Percentiles rank a stretch among this genome's conserved stretches.
These are phyloP conservation scores for Geum urbanum DNA, from an alignment of 306 rosid species.

Conservation along the genomic window DNA sequence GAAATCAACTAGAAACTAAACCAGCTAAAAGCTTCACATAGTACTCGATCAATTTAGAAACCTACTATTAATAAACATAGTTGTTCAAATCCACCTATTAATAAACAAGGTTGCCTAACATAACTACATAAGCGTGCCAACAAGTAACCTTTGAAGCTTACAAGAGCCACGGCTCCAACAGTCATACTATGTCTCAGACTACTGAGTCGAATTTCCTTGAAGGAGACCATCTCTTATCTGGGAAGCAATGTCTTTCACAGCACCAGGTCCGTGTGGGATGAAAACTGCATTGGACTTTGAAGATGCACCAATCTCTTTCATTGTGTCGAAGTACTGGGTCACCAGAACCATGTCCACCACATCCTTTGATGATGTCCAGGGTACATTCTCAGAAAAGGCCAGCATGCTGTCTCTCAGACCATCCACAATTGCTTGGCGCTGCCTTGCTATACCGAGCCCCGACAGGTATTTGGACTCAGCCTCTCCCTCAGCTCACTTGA, in stretches of 20 bases:
- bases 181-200: background rate
- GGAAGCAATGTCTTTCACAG: conserved; percentile 43
- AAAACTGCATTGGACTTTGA: conserved; percentile 46
- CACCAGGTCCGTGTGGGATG: conserved; percentile 57
- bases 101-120: background rate
- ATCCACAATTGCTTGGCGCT: conserved; percentile 57
- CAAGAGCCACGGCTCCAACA: background rate
- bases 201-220: conserved; percentile 27
- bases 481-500: conserved; percentile 54
- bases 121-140: background rate
- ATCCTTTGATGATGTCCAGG: conserved; percentile 51
- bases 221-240: conserved; percentile 55
- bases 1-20: background rate
- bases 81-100: background rate
- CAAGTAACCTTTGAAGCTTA: background rate
- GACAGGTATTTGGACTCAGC: conserved; percentile 53
- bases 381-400: conserved; percentile 50
- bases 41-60: background rate
- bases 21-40: background rate
- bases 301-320: conserved; percentile 55
- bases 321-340: conserved; percentile 52
- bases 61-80: background rate
- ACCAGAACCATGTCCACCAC: conserved; percentile 60
- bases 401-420: conserved; percentile 58
- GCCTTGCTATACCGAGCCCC: conserved; percentile 53